phyloP scores from a whole-genome alignment of 352 stramenopile species.

The Globisporangium megalacanthum region DNA sequence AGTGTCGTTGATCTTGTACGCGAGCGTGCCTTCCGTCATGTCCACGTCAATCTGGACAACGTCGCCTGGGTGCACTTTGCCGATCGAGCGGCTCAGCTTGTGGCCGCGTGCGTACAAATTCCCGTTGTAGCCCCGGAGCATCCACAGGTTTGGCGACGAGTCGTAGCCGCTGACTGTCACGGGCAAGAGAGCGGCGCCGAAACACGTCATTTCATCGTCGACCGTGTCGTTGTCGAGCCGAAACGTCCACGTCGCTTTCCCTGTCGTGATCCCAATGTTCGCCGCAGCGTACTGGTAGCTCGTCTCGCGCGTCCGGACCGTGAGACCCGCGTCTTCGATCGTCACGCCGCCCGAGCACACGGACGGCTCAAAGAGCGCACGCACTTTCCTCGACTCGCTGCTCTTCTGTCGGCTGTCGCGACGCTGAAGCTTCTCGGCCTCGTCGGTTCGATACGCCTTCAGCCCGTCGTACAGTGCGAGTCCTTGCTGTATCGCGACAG shows the following conservation, averaged over 20 bases:
- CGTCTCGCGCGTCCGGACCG: conserved; percentile 78
- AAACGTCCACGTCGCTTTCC: conserved; percentile 85
- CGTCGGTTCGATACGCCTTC: conserved; percentile 39
- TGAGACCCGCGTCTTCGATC: conserved; percentile 67
- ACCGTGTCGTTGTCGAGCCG: conserved; percentile 84
- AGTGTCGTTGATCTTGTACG: conserved; percentile 88
- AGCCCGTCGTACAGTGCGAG: conserved; percentile 36
- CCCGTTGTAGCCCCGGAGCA: conserved; percentile 89
- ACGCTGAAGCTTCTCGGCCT: conserved; percentile 25
- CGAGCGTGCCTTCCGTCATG: conserved; percentile 80
- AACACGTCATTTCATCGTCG: conserved; percentile 91
- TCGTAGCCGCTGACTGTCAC: conserved; percentile 88
- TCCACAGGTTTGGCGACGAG: conserved; percentile 88
- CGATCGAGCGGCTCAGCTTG: conserved; percentile 79
- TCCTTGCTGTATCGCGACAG: conserved; percentile 46
- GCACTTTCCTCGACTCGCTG: conserved; percentile 62
- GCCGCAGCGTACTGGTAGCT: conserved; percentile 87
- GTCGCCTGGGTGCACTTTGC: conserved; percentile 87
- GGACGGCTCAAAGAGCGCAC: conserved; percentile 73
- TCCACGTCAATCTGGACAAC: conserved; percentile 86
- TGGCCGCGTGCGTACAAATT: conserved; percentile 88
- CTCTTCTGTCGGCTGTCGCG: conserved; percentile 35
- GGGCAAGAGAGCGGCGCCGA: conserved; percentile 85
- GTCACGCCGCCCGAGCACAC: conserved; percentile 73
- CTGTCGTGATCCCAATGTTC: conserved; percentile 65